Base-by-base conservation (phyloP, 2,329 filamentous ascomycete genomes). In the Lachnellula cervina region DNA sequence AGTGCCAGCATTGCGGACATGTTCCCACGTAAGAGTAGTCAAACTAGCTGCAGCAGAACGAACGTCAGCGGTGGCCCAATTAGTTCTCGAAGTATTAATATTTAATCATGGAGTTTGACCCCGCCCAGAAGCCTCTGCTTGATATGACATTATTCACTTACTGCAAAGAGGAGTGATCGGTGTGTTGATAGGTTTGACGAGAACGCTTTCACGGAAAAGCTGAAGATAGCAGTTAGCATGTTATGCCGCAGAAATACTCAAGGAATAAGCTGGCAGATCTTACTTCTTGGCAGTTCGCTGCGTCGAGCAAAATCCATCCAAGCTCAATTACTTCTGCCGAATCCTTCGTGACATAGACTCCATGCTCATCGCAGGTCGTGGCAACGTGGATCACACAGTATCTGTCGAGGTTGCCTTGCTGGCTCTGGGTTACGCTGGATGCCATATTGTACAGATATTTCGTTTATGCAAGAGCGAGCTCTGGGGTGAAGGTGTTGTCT, bases 281-380 rank as follows among this genome's bases (percentile, higher is more conserved):
- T 79, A 96, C 92, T 88, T 97, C 92, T 68, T 97, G 92, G 67
- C 91, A 88, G 62, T 83, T 88, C 77, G 93, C 94, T 64, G 90
- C 88, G 72, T 97, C 92, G 61, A 97, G 81, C 69, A 99, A 77
- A 70, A 97, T 96, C 94, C 94, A 99, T 62, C 93, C 94, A 71
- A 99, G 82, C 82, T 99, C 94, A 74, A 99, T 99, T 64, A 99
- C 94, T 78, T 99, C 94, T 60, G 94, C 94, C 57, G 94, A 97
- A 76, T 99, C 94, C 77, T 97, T 97, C 58, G 94, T 99, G 57
- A 99, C 94, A 74, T 99, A 99, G 64, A 99, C 94, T 61, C 94
- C 94, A 76, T 99, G 94, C 74, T 99, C 94, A 74, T 99, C 94
- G 76, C 94, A 99, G 66, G 94, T 99, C 37, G 94, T 99, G 62